A percentile compares a stretch with the other conserved stretches of the same genome.
Evolutionary conservation across 129 eudicot species (phyloP).

Genomic region (Tagetes erecta): DNA sequence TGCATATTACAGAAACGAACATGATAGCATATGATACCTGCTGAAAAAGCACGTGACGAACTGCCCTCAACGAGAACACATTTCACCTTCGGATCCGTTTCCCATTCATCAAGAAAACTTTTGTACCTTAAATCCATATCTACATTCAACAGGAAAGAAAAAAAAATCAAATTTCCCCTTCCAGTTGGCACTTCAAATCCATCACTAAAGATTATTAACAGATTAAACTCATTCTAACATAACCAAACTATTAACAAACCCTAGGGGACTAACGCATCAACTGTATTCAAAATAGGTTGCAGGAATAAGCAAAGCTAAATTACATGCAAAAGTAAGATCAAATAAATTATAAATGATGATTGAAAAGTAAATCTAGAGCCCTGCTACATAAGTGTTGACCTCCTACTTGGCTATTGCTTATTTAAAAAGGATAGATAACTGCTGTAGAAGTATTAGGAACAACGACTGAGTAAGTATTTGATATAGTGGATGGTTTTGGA

Average conservation of each 20-base stretch:
- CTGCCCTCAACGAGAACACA: slow-evolving; percentile 89
- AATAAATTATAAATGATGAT: too few species aligned
- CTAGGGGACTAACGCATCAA: slow-evolving; percentile 7
- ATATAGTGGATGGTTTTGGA: background rate
- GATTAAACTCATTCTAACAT: background rate
- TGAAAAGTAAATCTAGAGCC: background rate
- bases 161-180: background rate
- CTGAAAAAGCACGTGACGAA: slow-evolving; percentile 92
- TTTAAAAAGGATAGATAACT: background rate
- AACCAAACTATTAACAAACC: slow-evolving; percentile 13
- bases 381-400: background rate
- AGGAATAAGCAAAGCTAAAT: background rate
- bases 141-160: slow-evolving; percentile 37
- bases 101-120: slow-evolving; percentile 91
- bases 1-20: slow-evolving; percentile 1
- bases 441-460: background rate
- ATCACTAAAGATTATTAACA: slow-evolving; percentile 12
- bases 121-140: slow-evolving; percentile 87
- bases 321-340: too few species aligned
- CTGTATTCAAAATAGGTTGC: background rate
- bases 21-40: slow-evolving; percentile 50
- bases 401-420: background rate
- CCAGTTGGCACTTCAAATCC: slow-evolving; percentile 4
- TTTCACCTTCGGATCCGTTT: slow-evolving; percentile 74
- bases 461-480: background rate